Conservation (phyloP, 441 rosid genomes). For the Populus hybrid region DNA sequence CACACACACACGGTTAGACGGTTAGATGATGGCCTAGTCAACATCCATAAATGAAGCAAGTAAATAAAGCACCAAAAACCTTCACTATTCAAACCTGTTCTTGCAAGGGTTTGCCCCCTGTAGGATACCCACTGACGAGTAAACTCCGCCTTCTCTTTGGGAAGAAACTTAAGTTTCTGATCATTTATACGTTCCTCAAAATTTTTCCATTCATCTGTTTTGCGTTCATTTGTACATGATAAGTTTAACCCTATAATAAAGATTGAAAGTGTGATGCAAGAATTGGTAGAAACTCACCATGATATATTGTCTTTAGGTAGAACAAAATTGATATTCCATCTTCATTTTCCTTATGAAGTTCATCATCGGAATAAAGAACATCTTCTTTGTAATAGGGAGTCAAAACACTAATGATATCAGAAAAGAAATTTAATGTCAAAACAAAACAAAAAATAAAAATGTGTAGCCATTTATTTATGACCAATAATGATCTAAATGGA, state of each 20-base stretch:
- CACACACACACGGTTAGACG: not conserved
- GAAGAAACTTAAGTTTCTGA: constrained; percentile 14
- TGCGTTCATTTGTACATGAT: constrained; percentile 23
- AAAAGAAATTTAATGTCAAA: constrained; percentile 14
- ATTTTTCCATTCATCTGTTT: constrained; percentile 90
- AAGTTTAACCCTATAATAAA: constrained; percentile 10
- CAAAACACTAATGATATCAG: constrained; percentile 62
- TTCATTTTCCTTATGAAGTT: constrained; percentile 83
- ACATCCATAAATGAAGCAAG: constrained; percentile 15
- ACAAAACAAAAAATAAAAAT: not conserved
- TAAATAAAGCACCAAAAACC: constrained; percentile 10
- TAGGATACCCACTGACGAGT: constrained; percentile 86
- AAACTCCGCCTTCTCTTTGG: constrained; percentile 40
- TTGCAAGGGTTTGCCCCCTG: constrained; percentile 90
- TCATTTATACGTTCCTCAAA: constrained; percentile 54
- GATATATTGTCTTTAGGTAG: constrained; percentile 89
- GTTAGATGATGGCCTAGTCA: constrained; percentile 13
- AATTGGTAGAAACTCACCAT: constrained; percentile 49
- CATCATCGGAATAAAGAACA: constrained; percentile 87
- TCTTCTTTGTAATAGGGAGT: constrained; percentile 94
- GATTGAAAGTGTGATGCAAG: constrained; percentile 14
- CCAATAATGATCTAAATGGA: not conserved
- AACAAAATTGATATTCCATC: constrained; percentile 87
- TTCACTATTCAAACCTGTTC: constrained; percentile 63
- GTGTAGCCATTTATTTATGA: not conserved